Base-by-base conservation (phyloP, 2,329 filamentous ascomycete genomes). In the Simplicillium sp. region DNA sequence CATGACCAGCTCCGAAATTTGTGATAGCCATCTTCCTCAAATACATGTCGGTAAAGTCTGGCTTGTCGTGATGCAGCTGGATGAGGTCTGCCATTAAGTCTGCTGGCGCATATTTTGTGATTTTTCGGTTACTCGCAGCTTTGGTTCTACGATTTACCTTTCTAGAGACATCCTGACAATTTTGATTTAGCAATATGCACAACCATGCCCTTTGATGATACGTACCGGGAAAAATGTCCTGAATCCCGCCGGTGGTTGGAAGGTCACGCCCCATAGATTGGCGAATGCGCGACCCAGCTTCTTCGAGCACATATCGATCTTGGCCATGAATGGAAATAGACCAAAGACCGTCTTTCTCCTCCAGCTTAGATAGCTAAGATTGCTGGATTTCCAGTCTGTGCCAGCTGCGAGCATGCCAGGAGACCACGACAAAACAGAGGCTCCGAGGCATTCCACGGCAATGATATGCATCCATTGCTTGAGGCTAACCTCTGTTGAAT, bases 381-480 rank as follows among this genome's bases (percentile, higher is more conserved):
- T 50, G n/a, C 71, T 65, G 0, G 71, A 68, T 1, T 63, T 64
- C 43, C 64, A 62, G 38, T 75, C 71, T 0, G 67, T 65, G 4
- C 58, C 58, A 16, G 56, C 54, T 8, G 57, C 57, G 9, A 74
- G 52, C 47, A 71, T 64, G 0, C 67, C 64, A 0, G 71, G 71
- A 0, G 71, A 73, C 71, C 71, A 75, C 0, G 68, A 68, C 1
- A 75, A 54, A 1, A 74, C 70, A 2, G 65, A 53, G 1, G 69
- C 68, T 1, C 67, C 65, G 3, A 75, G 63, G 16, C 66, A 72
- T 45, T 75, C 71, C 25, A 75, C 68, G 1, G 62, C 65, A 14
- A 73, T 57, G 42, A 75, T 73, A 52, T 75, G 71, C 70, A 75
- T 75, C 71, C 71, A 75, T 40, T 72, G 66, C 38, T 68, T 69